Evolutionary conservation across 306 rosid genomes (phyloP), one percentile per base, ranked within the genome.

Genomic region (Cotoneaster glaucophyllus): DNA sequence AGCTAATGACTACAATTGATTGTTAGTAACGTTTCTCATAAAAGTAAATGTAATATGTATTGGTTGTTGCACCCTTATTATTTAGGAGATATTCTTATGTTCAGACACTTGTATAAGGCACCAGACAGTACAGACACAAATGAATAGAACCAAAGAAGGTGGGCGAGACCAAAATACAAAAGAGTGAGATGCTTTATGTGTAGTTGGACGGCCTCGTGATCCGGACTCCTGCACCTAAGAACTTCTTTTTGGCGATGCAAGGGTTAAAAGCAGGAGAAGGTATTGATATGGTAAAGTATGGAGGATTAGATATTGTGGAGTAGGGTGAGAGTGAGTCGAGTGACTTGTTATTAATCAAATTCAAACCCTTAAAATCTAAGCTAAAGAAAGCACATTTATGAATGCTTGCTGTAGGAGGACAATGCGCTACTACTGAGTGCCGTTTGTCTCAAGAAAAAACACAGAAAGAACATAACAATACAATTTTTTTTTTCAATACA

Each of bases 391-490:
- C 57, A 25, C 59, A 59, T 43, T 73, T 50, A 41, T 61, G 58
- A 64, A 61, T 41, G 68, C 69, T n/a, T 19, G 44, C 61, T 43
- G n/a, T 44, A 44, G 59, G 69, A 73, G 58, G 56, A 44, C 77
- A 74, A 11, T 19, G 69, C 17, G 56, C 59, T 41, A 62, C 70
- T 50, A 50, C 8, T 50, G 17, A 62, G 18, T 44, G 70, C 61
- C 41, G 8, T 29, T 63, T 74, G 77, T 74, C 77, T 74, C 7
- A 50, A 50, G 8, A 22, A 11, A 21, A 56, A 22, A 34, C 13
- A 18, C 57, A 44, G 37, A 24, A 8, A 44, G 21, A 68, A 28
- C 15, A 26, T 25, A 48, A 69, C 25, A 14, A n/a, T 57, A 24
- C 25, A 24, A 39, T 21, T 54, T n/a, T 14, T 1, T 32, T 32